A percentile compares a stretch with the other conserved stretches of the same genome.
Conservation (phyloP, 495 filamentous ascomycete genomes). For the Lepidopterella palustris region DNA sequence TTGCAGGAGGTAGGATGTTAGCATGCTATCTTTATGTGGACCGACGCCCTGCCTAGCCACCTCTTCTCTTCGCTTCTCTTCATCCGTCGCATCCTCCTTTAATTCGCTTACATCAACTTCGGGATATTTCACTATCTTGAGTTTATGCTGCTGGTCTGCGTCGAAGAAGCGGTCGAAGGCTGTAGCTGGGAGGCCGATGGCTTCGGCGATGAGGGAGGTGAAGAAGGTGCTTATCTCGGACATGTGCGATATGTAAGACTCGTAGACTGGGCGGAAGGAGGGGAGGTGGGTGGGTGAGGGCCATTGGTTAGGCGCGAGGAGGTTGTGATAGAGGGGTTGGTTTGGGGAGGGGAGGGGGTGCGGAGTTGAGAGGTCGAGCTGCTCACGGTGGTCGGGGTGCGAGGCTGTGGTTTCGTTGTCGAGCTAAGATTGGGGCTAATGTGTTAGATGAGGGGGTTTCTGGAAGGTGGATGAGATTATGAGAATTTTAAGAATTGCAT, state of each 20-base stretch:
- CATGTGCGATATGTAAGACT: slow-evolving; percentile 71
- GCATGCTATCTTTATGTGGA: slow-evolving; percentile 90
- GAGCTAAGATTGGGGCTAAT: slow-evolving; percentile 21
- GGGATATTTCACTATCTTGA: slow-evolving; percentile 90
- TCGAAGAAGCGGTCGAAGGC: slow-evolving; percentile 85
- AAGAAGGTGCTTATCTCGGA: slow-evolving; percentile 64
- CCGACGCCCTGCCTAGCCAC: slow-evolving; percentile 68
- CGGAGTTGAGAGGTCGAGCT: slow-evolving; percentile 82
- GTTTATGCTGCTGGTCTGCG: slow-evolving; percentile 71
- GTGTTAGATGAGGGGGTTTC: not conserved
- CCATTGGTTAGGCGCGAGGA: slow-evolving; percentile 89
- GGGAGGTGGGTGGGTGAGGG: slow-evolving; percentile 63
- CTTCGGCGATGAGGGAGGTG: slow-evolving; percentile 80
- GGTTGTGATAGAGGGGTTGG: slow-evolving; percentile 70
- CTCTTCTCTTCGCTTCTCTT: slow-evolving; percentile 36
- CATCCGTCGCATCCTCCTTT: slow-evolving; percentile 19
- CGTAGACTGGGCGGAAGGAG: slow-evolving; percentile 60
- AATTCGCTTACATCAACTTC: slow-evolving; percentile 47
- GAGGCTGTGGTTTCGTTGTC: slow-evolving; percentile 41
- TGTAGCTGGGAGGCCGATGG: slow-evolving; percentile 62
- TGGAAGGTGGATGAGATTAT: not conserved
- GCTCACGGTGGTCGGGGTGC: slow-evolving; percentile 64
- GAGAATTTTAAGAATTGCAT: not conserved
- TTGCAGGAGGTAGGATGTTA: slow-evolving; percentile 82
- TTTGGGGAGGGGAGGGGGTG: slow-evolving; percentile 56